Percentiles rank a stretch among this genome's conserved stretches.
Conservation (phyloP, 192 early-diverging fungal genomes). For the Neocallimastix lanati region DNA sequence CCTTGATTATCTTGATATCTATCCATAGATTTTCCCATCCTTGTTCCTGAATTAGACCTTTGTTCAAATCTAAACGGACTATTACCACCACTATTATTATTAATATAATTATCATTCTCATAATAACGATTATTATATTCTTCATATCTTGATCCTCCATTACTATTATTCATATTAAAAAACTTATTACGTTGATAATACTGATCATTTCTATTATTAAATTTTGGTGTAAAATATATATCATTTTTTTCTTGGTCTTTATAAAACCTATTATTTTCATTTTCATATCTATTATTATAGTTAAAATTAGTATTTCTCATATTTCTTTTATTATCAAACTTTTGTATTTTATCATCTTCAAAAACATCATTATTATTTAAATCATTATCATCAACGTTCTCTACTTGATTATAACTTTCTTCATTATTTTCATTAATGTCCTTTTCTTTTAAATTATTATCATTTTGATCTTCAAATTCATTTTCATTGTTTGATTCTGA, state of each 20-base stretch:
- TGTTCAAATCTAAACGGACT: background rate
- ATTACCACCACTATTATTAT: background rate
- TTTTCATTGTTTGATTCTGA: background rate
- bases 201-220: background rate
- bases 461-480: background rate
- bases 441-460: background rate
- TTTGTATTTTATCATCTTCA: background rate
- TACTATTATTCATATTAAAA: background rate
- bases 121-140: background rate
- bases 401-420: no score
- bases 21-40: background rate
- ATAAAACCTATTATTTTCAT: background rate
- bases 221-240: background rate
- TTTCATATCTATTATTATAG: background rate
- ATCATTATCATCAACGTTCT: no score
- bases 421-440: background rate
- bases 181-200: background rate
- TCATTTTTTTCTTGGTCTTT: background rate
- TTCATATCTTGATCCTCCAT: background rate
- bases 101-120: background rate
- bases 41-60: background rate
- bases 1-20: background rate
- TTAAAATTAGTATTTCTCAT: background rate
- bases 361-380: background rate
- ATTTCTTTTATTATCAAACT: background rate